These are phyloP conservation scores for Xanthoconium purpureum DNA, from an alignment of 768 basidiomycete species.

Conservation along the genomic window DNA sequence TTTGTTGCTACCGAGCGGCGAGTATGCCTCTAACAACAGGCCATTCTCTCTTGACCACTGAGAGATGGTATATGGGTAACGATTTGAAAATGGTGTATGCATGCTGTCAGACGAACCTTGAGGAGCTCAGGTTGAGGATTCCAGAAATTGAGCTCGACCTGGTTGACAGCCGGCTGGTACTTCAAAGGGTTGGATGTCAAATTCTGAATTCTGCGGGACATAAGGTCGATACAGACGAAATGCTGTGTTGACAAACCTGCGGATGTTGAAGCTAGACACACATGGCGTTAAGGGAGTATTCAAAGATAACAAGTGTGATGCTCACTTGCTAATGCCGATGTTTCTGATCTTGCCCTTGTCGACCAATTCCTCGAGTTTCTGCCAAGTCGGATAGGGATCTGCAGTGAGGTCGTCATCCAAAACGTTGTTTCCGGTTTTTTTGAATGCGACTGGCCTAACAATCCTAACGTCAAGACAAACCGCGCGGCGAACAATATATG, in stretches of 20 bases:
- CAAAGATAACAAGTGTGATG: background rate
- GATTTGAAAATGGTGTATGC: background rate
- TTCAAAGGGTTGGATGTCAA: slow-evolving; percentile 59
- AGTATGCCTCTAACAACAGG: slow-evolving; percentile 72
- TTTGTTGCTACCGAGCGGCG: slow-evolving; percentile 63
- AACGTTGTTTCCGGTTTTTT: slow-evolving; percentile 47
- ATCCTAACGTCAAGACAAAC: background rate
- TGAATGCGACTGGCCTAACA: slow-evolving; percentile 64
- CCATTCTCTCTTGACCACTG: slow-evolving; percentile 68
- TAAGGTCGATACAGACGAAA: background rate
- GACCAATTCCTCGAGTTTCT: slow-evolving; percentile 75
- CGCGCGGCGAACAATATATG: background rate
- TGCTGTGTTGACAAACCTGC: slow-evolving; percentile 30
- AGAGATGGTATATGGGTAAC: background rate
- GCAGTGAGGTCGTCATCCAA: slow-evolving; percentile 57
- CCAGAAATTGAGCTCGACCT: slow-evolving; percentile 77
- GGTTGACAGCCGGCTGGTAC: slow-evolving; percentile 67
- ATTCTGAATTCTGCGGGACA: slow-evolving; percentile 47
- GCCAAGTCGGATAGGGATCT: slow-evolving; percentile 76
- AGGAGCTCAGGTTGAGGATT: slow-evolving; percentile 77
- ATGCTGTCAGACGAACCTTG: slow-evolving; percentile 38
- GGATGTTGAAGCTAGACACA: slow-evolving; percentile 54
- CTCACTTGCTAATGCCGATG: slow-evolving; percentile 82
- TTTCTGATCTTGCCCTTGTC: slow-evolving; percentile 73
- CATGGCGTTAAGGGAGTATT: background rate